phyloP scores from a whole-genome alignment of 441 rosid species.

The Monsonia emarginata region DNA sequence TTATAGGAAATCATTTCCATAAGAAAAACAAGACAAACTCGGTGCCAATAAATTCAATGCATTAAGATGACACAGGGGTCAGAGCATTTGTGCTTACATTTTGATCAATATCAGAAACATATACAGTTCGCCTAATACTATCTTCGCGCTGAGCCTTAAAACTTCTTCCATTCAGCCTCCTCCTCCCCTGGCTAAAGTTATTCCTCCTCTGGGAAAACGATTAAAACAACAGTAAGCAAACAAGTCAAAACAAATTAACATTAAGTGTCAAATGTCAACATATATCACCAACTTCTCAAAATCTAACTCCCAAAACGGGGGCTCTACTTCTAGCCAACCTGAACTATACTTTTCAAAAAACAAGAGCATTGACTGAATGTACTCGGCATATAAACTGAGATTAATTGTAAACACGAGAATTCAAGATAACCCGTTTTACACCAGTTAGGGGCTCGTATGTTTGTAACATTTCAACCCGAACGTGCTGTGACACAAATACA shows the following conservation, averaged over 20 bases:
- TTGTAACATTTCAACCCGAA: background rate
- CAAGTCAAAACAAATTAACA: constrained; percentile 6
- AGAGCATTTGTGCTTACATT: constrained; percentile 48
- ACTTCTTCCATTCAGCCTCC: constrained; percentile 43
- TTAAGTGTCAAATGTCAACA: background rate
- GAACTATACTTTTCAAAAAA: too few species aligned
- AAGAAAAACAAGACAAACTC: background rate
- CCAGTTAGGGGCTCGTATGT: background rate
- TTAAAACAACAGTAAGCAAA: constrained; percentile 1
- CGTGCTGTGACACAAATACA: background rate
- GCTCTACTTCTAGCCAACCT: too few species aligned
- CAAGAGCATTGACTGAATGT: background rate
- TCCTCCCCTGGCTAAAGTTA: constrained; percentile 42
- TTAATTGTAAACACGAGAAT: background rate
- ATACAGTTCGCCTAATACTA: constrained; percentile 54
- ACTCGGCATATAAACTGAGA: background rate
- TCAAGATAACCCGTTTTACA: background rate
- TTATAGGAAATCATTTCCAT: background rate
- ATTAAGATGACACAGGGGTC: background rate
- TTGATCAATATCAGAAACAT: constrained; percentile 70
- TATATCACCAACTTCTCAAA: background rate
- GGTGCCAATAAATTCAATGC: background rate
- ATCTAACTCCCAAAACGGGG: too few species aligned
- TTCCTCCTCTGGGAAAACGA: constrained; percentile 38
- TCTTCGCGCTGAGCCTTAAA: constrained; percentile 53